A percentile compares a stretch with the other conserved stretches of the same genome.
Evolutionary conservation across 1,284 basidiomycete genomes (phyloP).

Genomic region (Cystobasidiaceae sp.): DNA sequence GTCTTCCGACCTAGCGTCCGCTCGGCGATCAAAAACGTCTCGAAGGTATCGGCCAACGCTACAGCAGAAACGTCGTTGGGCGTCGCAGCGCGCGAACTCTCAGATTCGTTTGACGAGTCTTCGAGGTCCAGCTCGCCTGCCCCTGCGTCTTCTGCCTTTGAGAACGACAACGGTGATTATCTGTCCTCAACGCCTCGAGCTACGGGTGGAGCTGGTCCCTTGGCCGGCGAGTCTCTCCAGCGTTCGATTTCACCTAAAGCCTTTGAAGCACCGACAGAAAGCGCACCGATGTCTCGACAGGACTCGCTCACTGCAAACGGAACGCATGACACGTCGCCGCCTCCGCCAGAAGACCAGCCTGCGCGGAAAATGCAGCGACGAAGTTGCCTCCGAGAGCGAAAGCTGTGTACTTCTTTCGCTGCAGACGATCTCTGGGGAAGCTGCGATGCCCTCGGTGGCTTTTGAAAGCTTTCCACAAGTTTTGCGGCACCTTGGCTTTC

Average conservation of each 20-base stretch:
- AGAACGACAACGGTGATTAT: constrained; percentile 5
- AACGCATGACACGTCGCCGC: constrained; percentile 17
- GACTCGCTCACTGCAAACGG: background rate
- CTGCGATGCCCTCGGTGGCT: constrained; percentile 17
- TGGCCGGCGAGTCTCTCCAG: background rate
- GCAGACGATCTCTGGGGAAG: constrained; percentile 17
- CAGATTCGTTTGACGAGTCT: constrained; percentile 12
- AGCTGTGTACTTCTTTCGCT: background rate
- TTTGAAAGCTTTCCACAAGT: background rate
- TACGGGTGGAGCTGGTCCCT: background rate
- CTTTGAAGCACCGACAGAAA: background rate
- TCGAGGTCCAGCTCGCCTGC: background rate
- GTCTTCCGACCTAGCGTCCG: constrained; percentile 1
- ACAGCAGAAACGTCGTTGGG: constrained; percentile 17
- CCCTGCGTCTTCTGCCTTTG: background rate
- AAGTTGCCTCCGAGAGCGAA: background rate
- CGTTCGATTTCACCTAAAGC: background rate
- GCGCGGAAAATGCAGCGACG: constrained; percentile 5
- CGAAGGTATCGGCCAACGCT: background rate
- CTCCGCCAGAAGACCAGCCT: constrained; percentile 18
- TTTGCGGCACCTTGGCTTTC: background rate
- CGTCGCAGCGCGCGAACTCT: constrained; percentile 1
- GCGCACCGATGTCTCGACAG: background rate
- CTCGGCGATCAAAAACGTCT: background rate
- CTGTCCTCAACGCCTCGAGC: constrained; percentile 10